Conservation (phyloP, 2,329 filamentous ascomycete species). For the Hansfordia pulvinata region DNA sequence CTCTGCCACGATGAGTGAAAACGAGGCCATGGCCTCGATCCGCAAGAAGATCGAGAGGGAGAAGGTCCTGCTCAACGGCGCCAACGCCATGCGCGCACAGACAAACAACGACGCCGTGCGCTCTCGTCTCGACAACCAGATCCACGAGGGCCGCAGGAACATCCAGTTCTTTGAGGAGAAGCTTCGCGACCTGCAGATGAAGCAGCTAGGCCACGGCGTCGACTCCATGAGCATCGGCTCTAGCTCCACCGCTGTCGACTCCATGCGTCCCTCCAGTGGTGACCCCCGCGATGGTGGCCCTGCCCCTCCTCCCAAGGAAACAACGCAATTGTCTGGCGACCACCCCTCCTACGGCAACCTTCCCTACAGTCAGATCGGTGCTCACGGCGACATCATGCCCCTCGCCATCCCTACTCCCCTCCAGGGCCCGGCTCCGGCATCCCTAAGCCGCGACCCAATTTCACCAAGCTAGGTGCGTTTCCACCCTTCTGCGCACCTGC, state of each 20-base stretch:
- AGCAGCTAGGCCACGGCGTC: constrained; percentile 55
- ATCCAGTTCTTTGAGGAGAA: constrained; percentile 93
- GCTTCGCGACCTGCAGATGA: constrained; percentile 76
- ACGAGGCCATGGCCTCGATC: constrained; percentile 62
- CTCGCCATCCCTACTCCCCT: constrained; percentile 65
- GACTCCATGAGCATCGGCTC: constrained; percentile 50
- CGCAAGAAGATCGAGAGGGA: constrained; percentile 96
- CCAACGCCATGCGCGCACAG: constrained; percentile 88
- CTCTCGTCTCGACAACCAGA: constrained; percentile 82
- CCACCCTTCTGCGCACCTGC: neutral
- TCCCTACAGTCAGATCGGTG: constrained; percentile 44
- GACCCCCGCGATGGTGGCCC: constrained; percentile 36
- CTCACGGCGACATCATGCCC: constrained; percentile 66
- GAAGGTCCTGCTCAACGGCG: constrained; percentile 86
- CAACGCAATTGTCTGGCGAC: constrained; percentile 26
- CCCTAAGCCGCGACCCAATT: constrained; percentile 74
- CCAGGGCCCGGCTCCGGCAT: constrained; percentile 52
- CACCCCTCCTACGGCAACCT: constrained; percentile 49
- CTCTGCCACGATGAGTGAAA: constrained; percentile 44
- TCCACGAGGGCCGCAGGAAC: constrained; percentile 85
- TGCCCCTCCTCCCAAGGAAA: constrained; percentile 63
- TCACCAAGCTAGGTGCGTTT: constrained; percentile 79
- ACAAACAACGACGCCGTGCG: constrained; percentile 88
- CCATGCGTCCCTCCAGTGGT: constrained; percentile 28
- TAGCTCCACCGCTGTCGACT: constrained; percentile 23